phyloP scores from a whole-genome alignment of 2,329 filamentous ascomycete species.

The Neopestalotiopsis sp. region DNA sequence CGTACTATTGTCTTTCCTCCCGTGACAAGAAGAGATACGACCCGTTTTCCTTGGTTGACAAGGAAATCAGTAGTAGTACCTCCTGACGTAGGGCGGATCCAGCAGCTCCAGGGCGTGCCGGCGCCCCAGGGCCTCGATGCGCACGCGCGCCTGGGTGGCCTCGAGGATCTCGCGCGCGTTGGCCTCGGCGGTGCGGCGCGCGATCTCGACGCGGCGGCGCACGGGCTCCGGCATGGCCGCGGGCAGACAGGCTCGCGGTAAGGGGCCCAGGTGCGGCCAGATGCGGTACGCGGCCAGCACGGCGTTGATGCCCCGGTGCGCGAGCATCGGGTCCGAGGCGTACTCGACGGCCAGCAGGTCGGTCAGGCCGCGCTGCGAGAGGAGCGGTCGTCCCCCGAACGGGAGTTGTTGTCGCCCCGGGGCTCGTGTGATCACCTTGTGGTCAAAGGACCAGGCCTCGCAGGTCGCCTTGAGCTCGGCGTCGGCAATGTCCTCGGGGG shows the following conservation, averaged over 20 bases:
- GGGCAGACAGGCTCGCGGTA: constrained; percentile 15
- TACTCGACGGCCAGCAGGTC: constrained; percentile 26
- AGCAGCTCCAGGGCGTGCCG: constrained; percentile 10
- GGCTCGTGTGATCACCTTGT: constrained; percentile 21
- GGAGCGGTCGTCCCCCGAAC: constrained; percentile 27
- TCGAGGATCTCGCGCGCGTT: constrained; percentile 18
- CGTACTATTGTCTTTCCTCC: not conserved
- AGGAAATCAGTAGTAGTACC: constrained; percentile 3
- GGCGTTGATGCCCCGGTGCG: constrained; percentile 14
- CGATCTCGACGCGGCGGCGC: constrained; percentile 12
- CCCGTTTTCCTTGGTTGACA: not conserved
- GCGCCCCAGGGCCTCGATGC: constrained; percentile 15
- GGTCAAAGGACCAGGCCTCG: constrained; percentile 27
- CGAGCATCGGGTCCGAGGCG: constrained; percentile 20
- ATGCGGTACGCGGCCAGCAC: constrained; percentile 16
- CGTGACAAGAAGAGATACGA: not conserved
- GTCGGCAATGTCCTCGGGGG: constrained; percentile 24
- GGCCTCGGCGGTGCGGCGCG: constrained; percentile 8
- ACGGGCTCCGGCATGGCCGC: constrained; percentile 15
- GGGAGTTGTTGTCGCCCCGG: constrained; percentile 21
- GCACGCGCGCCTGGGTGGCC: not conserved
- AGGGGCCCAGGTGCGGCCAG: constrained; percentile 19
- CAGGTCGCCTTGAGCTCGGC: constrained; percentile 26
- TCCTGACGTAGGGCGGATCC: not conserved
- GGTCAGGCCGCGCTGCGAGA: constrained; percentile 22